Percentiles rank a stretch among this genome's conserved stretches.
These are phyloP conservation scores for Suhomyces guaymorum DNA, from an alignment of 1,139 yeast species.

Conservation along the genomic window DNA sequence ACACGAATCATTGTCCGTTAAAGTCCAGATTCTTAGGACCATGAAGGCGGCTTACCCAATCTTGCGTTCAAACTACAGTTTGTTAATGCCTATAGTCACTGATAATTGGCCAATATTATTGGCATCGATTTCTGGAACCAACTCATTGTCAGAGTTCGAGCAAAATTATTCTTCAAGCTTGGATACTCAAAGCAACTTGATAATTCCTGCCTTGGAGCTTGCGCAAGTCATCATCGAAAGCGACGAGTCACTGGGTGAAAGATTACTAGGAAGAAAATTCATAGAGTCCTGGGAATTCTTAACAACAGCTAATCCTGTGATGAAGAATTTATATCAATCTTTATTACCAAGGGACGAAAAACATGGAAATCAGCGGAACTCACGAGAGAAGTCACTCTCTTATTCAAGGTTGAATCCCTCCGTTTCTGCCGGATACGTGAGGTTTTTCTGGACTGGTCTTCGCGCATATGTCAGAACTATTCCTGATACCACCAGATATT, in stretches of 20 bases:
- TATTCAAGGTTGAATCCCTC: slow-evolving; percentile 16
- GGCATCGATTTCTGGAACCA: slow-evolving; percentile 15
- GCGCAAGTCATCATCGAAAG: slow-evolving; percentile 29
- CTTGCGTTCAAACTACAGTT: slow-evolving; percentile 58
- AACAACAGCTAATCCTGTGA: slow-evolving; percentile 20
- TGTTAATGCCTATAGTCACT: slow-evolving; percentile 68
- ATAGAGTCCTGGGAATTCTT: slow-evolving; percentile 40
- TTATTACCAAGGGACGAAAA: slow-evolving; percentile 11
- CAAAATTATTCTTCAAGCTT: slow-evolving; percentile 5
- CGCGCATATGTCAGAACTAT: slow-evolving; percentile 22
- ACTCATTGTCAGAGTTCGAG: slow-evolving; percentile 6
- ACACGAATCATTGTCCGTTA: slow-evolving; percentile 61
- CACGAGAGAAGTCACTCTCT: slow-evolving; percentile 6
- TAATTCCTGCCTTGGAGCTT: slow-evolving; percentile 25
- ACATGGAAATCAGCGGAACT: slow-evolving; percentile 1
- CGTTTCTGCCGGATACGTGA: slow-evolving; percentile 19
- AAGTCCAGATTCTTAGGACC: slow-evolving; percentile 56
- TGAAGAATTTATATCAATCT: too few species aligned
- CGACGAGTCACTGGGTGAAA: slow-evolving; percentile 30
- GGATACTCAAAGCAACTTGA: slow-evolving; percentile 14
- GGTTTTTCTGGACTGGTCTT: slow-evolving; percentile 33
- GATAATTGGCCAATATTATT: slow-evolving; percentile 62
- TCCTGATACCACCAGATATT: slow-evolving; percentile 34
- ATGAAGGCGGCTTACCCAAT: slow-evolving; percentile 55
- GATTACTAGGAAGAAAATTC: slow-evolving; percentile 37